Base-by-base conservation (phyloP, 2,329 filamentous ascomycete species). In the Paracamarosporium sp. region DNA sequence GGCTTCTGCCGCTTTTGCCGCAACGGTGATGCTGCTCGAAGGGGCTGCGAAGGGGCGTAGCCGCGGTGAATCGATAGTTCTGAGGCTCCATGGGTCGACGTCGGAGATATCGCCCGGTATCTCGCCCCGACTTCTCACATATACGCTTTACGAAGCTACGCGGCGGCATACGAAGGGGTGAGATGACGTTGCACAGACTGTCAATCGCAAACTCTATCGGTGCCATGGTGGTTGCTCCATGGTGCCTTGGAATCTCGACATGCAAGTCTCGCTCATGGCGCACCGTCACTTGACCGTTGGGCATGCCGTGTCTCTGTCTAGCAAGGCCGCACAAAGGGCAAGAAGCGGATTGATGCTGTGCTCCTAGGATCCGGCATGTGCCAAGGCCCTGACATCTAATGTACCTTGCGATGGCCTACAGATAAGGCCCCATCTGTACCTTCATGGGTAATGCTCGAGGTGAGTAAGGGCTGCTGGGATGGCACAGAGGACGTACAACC, bases 281-380 rank as follows among this genome's bases (percentile, higher is more conserved):
- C 33, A 50, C 25, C 20, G 15, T 50, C 53, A 55, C 35, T 50
- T 55, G 56, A 51, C 41, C 51, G 28, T 43, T 22, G 25, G 43
- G 7, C 44, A 51, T 58, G 51, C 45, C 22, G 56, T 58, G 46
- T n/a, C 36, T 45, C 22, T 41, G 27, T 35, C 31, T 27, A 25
- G 47, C 24, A 50, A 20, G 51, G 51, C 13, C 17, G 25, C 46
- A 36, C 46, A 40, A 24, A 58, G 12, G 40, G 24, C 43, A 17
- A 33, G 13, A 4, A 28, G 35, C 28, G n/a, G n/a, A 8, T 25
- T 20, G 6, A 41, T 55, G 45, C 36, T 28, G 53, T 55, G 27
- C 36, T 43, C 44, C 24, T 24, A 20, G 12, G 17, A 53, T 53
- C 27, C 17, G 30, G 30, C 31, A 22, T 27, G 27, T 35, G 17